These are phyloP conservation scores for Paramecium octaurelia DNA, from an alignment of 73 alveolate genomes.

Conservation along the genomic window DNA sequence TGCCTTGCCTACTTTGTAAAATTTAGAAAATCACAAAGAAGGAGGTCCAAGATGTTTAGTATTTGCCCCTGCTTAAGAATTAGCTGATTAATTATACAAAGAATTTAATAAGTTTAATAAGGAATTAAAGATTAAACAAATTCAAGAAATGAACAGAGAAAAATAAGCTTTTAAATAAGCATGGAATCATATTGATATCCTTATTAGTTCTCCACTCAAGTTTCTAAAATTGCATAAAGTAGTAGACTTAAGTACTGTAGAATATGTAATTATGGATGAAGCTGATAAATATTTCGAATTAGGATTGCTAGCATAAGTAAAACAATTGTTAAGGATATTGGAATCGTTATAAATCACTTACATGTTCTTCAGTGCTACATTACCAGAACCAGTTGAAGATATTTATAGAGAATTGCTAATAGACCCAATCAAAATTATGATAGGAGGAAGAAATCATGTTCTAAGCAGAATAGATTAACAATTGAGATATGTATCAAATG, in stretches of 20 bases:
- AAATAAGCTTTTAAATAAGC: constrained; percentile 42
- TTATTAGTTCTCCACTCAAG: constrained; percentile 67
- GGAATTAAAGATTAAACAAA: constrained; percentile 30
- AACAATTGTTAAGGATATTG: constrained; percentile 63
- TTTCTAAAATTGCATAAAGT: constrained; percentile 42
- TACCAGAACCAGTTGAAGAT: constrained; percentile 88
- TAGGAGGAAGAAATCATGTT: constrained; percentile 83
- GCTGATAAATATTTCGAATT: constrained; percentile 85
- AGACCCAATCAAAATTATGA: constrained; percentile 80
- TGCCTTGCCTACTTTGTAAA: constrained; percentile 50
- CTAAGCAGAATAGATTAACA: constrained; percentile 73
- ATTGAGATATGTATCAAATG: constrained; percentile 82
- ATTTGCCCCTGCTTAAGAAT: constrained; percentile 78
- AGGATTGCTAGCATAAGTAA: constrained; percentile 62
- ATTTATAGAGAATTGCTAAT: constrained; percentile 77
- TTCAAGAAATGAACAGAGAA: constrained; percentile 50
- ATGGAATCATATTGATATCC: constrained; percentile 46
- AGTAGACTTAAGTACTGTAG: constrained; percentile 20
- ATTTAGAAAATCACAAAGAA: constrained; percentile 40
- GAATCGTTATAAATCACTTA: constrained; percentile 60
- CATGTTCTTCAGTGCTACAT: constrained; percentile 90
- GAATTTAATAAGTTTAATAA: constrained; percentile 51
- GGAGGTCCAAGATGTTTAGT: constrained; percentile 72
- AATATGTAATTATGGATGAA: constrained; percentile 76
- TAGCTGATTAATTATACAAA: constrained; percentile 71